phyloP scores from a whole-genome alignment of 306 rosid species.

The Trifolium repens region DNA sequence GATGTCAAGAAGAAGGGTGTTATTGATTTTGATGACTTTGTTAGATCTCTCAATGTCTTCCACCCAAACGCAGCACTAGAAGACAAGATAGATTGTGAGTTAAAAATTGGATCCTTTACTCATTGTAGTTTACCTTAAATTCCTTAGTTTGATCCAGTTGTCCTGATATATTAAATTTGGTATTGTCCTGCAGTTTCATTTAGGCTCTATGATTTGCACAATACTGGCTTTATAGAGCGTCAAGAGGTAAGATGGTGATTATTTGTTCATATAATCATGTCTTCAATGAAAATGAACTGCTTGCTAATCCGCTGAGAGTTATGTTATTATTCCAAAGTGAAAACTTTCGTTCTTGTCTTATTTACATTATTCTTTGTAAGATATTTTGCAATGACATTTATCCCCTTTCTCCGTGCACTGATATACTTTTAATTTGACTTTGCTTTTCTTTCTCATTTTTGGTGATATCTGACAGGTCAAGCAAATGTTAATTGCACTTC shows the following conservation, averaged over 20 bases:
- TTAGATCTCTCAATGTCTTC: constrained; percentile 87
- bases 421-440: constrained; percentile 10
- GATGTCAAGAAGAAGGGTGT: constrained; percentile 85
- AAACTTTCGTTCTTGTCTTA: constrained; percentile 2
- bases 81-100: constrained; percentile 89
- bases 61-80: constrained; percentile 90
- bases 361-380: background rate
- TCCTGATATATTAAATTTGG: constrained; percentile 29
- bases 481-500: constrained; percentile 97
- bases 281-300: background rate
- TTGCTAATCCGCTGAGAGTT: constrained; percentile 20
- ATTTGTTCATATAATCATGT: background rate
- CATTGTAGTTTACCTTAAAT: constrained; percentile 2
- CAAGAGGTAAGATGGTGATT: constrained; percentile 64
- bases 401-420: background rate
- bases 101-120: constrained; percentile 35
- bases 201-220: constrained; percentile 85
- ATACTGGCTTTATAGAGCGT: constrained; percentile 89
- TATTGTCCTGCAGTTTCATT: constrained; percentile 76
- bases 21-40: constrained; percentile 92
- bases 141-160: constrained; percentile 23
- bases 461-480: constrained; percentile 70
- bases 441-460: background rate
- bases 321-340: background rate
- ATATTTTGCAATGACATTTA: constrained; percentile 16